A percentile compares a stretch with the other conserved stretches of the same genome.
Conservation (phyloP, 2,329 filamentous ascomycete species). For the Colletotrichum sp. region DNA sequence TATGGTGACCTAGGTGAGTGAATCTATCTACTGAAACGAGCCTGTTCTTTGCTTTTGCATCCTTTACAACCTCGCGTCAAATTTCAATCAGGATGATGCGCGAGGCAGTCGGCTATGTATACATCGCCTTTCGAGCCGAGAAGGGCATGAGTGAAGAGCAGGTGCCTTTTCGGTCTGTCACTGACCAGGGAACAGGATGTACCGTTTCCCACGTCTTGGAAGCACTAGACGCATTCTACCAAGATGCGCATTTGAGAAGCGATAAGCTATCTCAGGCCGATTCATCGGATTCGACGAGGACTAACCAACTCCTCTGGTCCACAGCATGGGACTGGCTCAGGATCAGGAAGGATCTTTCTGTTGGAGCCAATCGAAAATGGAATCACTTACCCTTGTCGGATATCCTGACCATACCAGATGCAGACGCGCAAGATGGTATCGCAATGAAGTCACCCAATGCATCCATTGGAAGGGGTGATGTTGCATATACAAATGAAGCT, state of each 20-base stretch:
- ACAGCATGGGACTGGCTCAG: slow-evolving; percentile 28
- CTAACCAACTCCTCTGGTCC: slow-evolving; percentile 15
- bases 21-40: neutral
- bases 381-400: slow-evolving; percentile 24
- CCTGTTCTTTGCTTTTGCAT: neutral
- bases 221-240: slow-evolving; percentile 8
- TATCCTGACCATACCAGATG: slow-evolving; percentile 20
- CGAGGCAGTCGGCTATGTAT: neutral
- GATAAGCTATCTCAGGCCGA: neutral
- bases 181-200: slow-evolving; percentile 16
- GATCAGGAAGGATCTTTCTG: slow-evolving; percentile 25
- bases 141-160: neutral
- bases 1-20: slow-evolving; percentile 22
- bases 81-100: neutral
- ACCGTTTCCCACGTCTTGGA: slow-evolving; percentile 18
- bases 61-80: neutral
- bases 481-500: neutral
- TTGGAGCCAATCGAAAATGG: slow-evolving; percentile 22
- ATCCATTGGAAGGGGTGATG: neutral
- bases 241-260: neutral
- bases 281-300: neutral
- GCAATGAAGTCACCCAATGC: neutral
- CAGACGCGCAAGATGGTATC: neutral
- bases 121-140: neutral
- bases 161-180: neutral